These are phyloP conservation scores for Saccharomycopsis selenospora DNA, from an alignment of 805 yeast genomes.

Conservation along the genomic window DNA sequence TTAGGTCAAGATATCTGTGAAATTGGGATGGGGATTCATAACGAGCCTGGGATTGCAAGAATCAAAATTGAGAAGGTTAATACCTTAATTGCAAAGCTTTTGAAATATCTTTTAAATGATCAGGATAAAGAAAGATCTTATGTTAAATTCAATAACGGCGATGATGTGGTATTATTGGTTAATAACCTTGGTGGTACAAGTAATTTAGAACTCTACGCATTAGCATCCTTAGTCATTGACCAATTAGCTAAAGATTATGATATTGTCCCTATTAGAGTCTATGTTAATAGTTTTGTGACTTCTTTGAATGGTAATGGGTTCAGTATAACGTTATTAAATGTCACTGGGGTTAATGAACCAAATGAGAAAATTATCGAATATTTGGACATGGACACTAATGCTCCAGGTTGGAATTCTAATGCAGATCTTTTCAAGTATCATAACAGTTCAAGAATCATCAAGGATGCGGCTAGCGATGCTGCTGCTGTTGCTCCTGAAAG, in stretches of 20 bases:
- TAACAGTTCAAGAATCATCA: conserved; percentile 23
- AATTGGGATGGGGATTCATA: conserved; percentile 93
- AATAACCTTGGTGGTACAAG: conserved; percentile 92
- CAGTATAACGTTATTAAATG: conserved; percentile 73
- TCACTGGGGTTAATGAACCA: conserved; percentile 36
- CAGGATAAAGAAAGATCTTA: conserved; percentile 74
- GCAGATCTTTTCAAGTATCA: conserved; percentile 6
- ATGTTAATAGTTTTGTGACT: conserved; percentile 77
- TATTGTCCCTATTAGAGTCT: conserved; percentile 59
- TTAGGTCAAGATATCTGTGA: conserved; percentile 65
- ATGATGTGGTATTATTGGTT: conserved; percentile 62
- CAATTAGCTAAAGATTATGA: conserved; percentile 45
- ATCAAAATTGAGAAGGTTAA: conserved; percentile 60
- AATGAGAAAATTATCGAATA: conserved; percentile 41
- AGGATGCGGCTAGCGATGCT: conserved; percentile 24
- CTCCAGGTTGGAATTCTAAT: conserved; percentile 63
- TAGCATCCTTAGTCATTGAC: conserved; percentile 52
- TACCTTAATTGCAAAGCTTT: conserved; percentile 48
- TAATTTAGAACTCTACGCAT: conserved; percentile 66
- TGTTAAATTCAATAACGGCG: conserved; percentile 58
- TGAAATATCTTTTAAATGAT: conserved; percentile 52
- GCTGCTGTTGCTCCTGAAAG: conserved; percentile 25
- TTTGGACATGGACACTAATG: conserved; percentile 66
- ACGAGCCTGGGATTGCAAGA: conserved; percentile 76
- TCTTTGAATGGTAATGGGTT: conserved; percentile 91